Percentiles rank a stretch among this genome's conserved stretches.
These are phyloP conservation scores for Penicillium capsulatum DNA, from an alignment of 2,329 filamentous ascomycete genomes.

Conservation along the genomic window DNA sequence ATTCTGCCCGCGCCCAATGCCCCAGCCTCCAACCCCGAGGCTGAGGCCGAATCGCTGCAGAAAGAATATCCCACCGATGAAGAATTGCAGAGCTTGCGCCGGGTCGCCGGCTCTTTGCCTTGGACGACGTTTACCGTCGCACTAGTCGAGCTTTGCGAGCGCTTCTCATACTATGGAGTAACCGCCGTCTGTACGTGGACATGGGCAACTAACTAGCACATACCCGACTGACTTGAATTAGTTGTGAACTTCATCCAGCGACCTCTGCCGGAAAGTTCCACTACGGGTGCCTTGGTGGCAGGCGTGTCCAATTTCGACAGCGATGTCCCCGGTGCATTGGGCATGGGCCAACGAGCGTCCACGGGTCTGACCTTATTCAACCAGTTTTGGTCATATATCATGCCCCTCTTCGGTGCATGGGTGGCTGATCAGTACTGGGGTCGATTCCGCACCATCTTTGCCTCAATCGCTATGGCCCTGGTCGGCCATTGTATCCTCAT, in stretches of 20 bases:
- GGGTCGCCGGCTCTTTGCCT: conserved; percentile 48
- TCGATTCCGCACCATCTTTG: conserved; percentile 66
- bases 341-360: conserved; percentile 56
- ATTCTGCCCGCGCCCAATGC: conserved; percentile 10
- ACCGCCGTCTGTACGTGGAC: conserved; percentile 57
- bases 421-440: conserved; percentile 66
- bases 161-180: conserved; percentile 73
- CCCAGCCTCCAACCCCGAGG: background rate
- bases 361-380: conserved; percentile 53
- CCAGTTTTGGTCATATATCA: conserved; percentile 59
- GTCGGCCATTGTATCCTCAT: conserved; percentile 64
- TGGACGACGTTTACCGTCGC: conserved; percentile 66
- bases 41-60: conserved; percentile 4
- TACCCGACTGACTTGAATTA: conserved; percentile 21
- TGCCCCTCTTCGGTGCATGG: conserved; percentile 56
- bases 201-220: background rate
- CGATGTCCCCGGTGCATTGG: conserved; percentile 49
- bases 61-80: conserved; percentile 29
- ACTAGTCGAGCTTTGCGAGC: conserved; percentile 70
- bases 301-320: conserved; percentile 20
- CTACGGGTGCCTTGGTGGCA: conserved; percentile 44
- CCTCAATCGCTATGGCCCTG: conserved; percentile 61
- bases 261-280: conserved; percentile 51
- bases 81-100: conserved; percentile 34
- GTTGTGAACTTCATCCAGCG: conserved; percentile 61